Evolutionary conservation across 371 early-diverging fungal species (phyloP).

Genomic region (Dipsacomyces acuminosporus): DNA sequence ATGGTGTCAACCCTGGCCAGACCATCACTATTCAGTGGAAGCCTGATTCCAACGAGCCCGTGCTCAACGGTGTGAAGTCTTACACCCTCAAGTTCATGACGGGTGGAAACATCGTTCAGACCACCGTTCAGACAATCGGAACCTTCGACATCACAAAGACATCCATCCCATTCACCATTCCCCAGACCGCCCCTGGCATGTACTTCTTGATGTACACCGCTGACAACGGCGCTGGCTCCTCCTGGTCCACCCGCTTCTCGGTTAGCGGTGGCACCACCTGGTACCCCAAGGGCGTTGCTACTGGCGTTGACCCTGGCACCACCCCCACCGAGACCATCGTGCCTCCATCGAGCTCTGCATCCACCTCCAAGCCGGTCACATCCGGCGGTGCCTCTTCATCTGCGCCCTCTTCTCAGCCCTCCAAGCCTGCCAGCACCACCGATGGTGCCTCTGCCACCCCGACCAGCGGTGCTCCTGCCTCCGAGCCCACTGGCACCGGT

Average conservation of each 20-base stretch:
- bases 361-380: neutral
- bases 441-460: neutral
- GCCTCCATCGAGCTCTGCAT: neutral
- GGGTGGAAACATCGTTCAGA: conserved; percentile 43
- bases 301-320: conserved; percentile 32
- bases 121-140: conserved; percentile 37
- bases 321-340: conserved; percentile 10
- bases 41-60: conserved; percentile 17
- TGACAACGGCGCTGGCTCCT: conserved; percentile 28
- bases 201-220: conserved; percentile 47
- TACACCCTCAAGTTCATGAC: conserved; percentile 45
- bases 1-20: conserved; percentile 26
- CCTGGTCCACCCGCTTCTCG: conserved; percentile 46
- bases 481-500: no score
- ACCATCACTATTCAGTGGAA: conserved; percentile 34
- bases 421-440: neutral
- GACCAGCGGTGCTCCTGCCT: neutral
- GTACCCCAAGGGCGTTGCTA: conserved; percentile 43
- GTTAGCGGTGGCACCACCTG: conserved; percentile 35
- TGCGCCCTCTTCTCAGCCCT: neutral
- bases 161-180: conserved; percentile 30
- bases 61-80: conserved; percentile 10
- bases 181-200: conserved; percentile 42
- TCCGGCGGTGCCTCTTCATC: neutral
- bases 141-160: conserved; percentile 26